A percentile compares a stretch with the other conserved stretches of the same genome.
Conservation (phyloP, 495 filamentous ascomycete species). For the Neurospora terricola region DNA sequence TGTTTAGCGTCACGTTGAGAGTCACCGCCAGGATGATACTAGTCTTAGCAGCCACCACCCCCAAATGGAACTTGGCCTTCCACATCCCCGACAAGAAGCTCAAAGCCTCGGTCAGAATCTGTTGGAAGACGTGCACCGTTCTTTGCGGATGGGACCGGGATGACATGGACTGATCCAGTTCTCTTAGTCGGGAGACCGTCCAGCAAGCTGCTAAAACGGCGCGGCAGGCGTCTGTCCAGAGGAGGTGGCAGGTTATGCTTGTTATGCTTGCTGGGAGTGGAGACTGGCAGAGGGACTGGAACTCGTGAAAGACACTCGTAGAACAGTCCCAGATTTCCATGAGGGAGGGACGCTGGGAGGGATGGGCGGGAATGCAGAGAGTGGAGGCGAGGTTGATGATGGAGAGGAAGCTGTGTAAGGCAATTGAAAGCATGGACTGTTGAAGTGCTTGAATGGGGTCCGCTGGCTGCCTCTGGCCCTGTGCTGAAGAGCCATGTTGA, state of each 20-base stretch:
- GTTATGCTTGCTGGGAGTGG: not conserved
- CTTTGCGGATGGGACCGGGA: conserved; percentile 1
- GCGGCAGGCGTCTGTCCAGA: conserved; percentile 11
- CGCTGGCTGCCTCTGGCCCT: too few relatives aligned
- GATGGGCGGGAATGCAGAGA: too few relatives aligned
- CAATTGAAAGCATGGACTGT: too few relatives aligned
- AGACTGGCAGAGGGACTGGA: too few relatives aligned
- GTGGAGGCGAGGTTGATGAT: too few relatives aligned
- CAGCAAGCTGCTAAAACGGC: conserved; percentile 7
- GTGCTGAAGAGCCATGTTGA: not conserved
- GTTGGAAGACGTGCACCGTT: conserved; percentile 5
- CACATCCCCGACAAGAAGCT: not conserved
- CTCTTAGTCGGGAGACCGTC: conserved; percentile 2
- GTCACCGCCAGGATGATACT: conserved; percentile 4
- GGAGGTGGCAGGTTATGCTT: conserved; percentile 6
- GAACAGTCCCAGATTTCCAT: too few relatives aligned
- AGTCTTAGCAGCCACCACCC: conserved; percentile 4
- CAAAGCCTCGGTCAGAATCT: conserved; percentile 3
- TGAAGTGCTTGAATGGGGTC: conserved; percentile 10
- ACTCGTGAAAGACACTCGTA: too few relatives aligned
- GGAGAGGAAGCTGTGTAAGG: too few relatives aligned
- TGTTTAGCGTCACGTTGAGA: not conserved
- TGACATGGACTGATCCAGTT: not conserved
- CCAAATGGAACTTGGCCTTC: conserved; percentile 6
- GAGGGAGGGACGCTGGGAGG: too few relatives aligned